Percentiles rank a stretch among this genome's conserved stretches.
phyloP scores from a whole-genome alignment of 192 early-diverging fungal species.

The Coemansia furcata region DNA sequence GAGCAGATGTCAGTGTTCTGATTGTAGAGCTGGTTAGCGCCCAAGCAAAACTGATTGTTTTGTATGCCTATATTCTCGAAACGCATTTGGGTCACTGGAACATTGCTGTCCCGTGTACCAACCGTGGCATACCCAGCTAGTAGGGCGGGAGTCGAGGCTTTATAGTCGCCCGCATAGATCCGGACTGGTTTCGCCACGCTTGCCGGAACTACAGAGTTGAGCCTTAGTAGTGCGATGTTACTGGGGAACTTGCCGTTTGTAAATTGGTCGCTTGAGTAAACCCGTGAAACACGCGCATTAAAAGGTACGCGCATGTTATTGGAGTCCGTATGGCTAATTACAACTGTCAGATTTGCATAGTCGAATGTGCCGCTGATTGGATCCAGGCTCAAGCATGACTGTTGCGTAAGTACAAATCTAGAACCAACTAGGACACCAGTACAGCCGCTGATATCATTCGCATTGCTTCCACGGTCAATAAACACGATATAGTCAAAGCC shows the following conservation, averaged over 20 bases:
- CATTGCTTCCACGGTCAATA: background rate
- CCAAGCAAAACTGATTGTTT: background rate
- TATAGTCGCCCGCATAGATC: slow-evolving; percentile 3
- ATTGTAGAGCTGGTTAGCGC: background rate
- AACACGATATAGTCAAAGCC: slow-evolving; percentile 4
- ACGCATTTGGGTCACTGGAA: background rate
- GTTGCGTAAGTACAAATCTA: background rate
- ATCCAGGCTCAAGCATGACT: background rate
- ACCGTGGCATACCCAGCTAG: slow-evolving; percentile 1
- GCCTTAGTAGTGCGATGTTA: background rate
- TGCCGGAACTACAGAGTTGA: background rate
- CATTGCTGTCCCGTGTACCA: background rate
- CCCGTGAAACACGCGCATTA: background rate
- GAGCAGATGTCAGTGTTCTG: slow-evolving; percentile 1
- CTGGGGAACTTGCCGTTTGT: background rate
- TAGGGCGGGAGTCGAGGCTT: background rate
- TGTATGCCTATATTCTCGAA: background rate
- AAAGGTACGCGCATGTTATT: background rate
- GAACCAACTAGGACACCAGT: background rate
- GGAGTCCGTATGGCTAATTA: background rate
- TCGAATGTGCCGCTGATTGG: background rate
- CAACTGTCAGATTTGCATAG: background rate
- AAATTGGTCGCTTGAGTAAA: background rate
- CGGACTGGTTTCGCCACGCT: slow-evolving; percentile 4
- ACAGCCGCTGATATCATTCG: background rate